A percentile compares a stretch with the other conserved stretches of the same genome.
These are phyloP conservation scores for Sarocladium kiliense DNA, from an alignment of 2,329 filamentous ascomycete species.

Conservation along the genomic window DNA sequence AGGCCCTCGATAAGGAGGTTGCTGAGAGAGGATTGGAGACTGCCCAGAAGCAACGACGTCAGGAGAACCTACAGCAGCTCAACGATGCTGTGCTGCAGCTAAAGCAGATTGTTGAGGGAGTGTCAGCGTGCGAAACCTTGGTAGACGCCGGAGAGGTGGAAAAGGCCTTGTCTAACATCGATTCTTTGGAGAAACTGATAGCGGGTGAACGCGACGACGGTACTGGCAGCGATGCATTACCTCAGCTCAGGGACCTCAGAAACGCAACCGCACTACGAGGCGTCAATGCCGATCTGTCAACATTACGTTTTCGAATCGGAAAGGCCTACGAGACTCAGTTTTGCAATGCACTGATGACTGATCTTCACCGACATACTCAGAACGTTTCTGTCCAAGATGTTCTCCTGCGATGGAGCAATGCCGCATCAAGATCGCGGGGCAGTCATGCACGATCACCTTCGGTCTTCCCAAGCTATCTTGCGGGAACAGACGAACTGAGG, in stretches of 20 bases:
- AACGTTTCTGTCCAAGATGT: constrained; percentile 67
- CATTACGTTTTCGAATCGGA: constrained; percentile 75
- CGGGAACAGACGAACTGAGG: constrained; percentile 65
- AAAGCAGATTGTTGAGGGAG: constrained; percentile 67
- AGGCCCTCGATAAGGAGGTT: constrained; percentile 79
- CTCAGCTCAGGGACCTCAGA: constrained; percentile 62
- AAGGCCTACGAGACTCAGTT: constrained; percentile 82
- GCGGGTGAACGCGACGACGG: constrained; percentile 56
- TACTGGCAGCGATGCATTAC: constrained; percentile 14
- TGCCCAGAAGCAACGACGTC: constrained; percentile 72
- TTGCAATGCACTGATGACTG: constrained; percentile 68
- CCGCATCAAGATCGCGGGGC: constrained; percentile 67
- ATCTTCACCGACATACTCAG: constrained; percentile 76
- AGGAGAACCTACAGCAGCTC: constrained; percentile 79
- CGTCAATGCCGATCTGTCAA: constrained; percentile 69
- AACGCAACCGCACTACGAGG: constrained; percentile 75
- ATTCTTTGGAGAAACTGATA: constrained; percentile 73
- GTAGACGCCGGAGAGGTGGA: constrained; percentile 84
- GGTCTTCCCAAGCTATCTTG: constrained; percentile 72
- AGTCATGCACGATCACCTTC: constrained; percentile 62
- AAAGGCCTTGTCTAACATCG: constrained; percentile 70
- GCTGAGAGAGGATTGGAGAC: constrained; percentile 80
- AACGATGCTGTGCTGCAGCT: constrained; percentile 81
- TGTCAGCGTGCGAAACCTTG: constrained; percentile 71
- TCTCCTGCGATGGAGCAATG: constrained; percentile 76